Base-by-base conservation (phyloP, 2,329 filamentous ascomycete species). In the Sporothrix variecibatus region DNA sequence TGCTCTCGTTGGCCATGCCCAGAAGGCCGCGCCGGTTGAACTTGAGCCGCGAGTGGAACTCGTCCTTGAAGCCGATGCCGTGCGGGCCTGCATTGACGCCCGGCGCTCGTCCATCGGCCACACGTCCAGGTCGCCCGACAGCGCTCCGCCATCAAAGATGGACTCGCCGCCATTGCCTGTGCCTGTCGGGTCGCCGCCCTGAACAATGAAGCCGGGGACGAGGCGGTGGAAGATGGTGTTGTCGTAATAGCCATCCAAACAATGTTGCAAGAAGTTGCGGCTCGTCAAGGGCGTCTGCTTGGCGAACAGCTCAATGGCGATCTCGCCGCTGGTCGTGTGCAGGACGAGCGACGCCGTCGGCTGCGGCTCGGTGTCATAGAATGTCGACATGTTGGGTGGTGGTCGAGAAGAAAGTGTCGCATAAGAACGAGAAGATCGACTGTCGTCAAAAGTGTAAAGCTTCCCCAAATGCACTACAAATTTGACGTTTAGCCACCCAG, bases 241-340 rank as follows among this genome's bases (percentile, higher is more conserved):
- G 79, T 94, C 92, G 85, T 98, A 99, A 86, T 98, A 98, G 78
- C 94, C 94, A 81, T 99, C 95, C 78, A 98, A 89, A 81, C 94
- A 96, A 80, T 95, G 92, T 82, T 99, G 96, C 51, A 99, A 88
- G 83, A 99, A 99, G 85, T 98, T 98, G 78, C 95, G 94, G 80
- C 92, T 94, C 34, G 96, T 93, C 76, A 98, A 87, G 9, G 96
- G 96, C 0, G 94, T 93, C 83, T 99, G 96, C 81, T 96, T 96
- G 23, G 95, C 95, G 86, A 97, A 99, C 74, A 99, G 91, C 82
- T 97, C 94, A 83, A 99, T 89, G 51, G 93, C 91, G 74, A 99
- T 88, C 80, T 97, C 95, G 82, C 96, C 96, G 64, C 92, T 87
- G 7, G 94, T 97, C 11, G 96, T 99, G 82, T 97, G 92, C 58